Conservation (phyloP, 352 stramenopile genomes). For the Globisporangium spinosum region DNA sequence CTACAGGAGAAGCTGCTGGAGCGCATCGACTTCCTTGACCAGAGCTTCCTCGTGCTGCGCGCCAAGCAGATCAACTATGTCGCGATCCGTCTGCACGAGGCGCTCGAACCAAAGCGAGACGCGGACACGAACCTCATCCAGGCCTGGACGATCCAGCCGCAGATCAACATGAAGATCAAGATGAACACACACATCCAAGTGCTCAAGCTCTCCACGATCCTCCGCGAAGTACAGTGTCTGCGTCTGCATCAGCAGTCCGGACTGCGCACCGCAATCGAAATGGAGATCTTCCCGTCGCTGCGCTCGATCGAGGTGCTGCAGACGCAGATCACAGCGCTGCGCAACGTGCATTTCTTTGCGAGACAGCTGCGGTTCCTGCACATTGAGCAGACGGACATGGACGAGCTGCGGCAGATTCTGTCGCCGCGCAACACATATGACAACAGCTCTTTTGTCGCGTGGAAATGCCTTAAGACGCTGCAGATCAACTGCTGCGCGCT, state of each 20-base stretch:
- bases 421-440: slow-evolving; percentile 18
- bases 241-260: slow-evolving; percentile 53
- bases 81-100: slow-evolving; percentile 63
- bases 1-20: slow-evolving; percentile 73
- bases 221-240: slow-evolving; percentile 65
- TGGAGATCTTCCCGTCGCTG: slow-evolving; percentile 84
- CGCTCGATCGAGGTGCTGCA: slow-evolving; percentile 58
- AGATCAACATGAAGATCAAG: slow-evolving; percentile 55
- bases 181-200: slow-evolving; percentile 78
- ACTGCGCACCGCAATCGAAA: slow-evolving; percentile 40
- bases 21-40: slow-evolving; percentile 37
- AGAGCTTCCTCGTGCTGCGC: slow-evolving; percentile 65
- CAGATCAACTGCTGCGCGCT: slow-evolving; percentile 70
- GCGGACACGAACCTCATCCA: slow-evolving; percentile 57
- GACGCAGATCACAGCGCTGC: slow-evolving; percentile 34
- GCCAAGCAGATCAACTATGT: slow-evolving; percentile 65
- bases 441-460: slow-evolving; percentile 14
- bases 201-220: slow-evolving; percentile 84
- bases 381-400: slow-evolving; percentile 61
- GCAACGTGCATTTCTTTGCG: slow-evolving; percentile 67
- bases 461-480: slow-evolving; percentile 49
- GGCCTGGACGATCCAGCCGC: slow-evolving; percentile 75
- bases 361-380: slow-evolving; percentile 60
- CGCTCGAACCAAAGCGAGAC: slow-evolving; percentile 68
- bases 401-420: slow-evolving; percentile 40